These are phyloP conservation scores for Schizosaccharomyces osmophilus DNA, from an alignment of 805 yeast genomes.

Conservation along the genomic window DNA sequence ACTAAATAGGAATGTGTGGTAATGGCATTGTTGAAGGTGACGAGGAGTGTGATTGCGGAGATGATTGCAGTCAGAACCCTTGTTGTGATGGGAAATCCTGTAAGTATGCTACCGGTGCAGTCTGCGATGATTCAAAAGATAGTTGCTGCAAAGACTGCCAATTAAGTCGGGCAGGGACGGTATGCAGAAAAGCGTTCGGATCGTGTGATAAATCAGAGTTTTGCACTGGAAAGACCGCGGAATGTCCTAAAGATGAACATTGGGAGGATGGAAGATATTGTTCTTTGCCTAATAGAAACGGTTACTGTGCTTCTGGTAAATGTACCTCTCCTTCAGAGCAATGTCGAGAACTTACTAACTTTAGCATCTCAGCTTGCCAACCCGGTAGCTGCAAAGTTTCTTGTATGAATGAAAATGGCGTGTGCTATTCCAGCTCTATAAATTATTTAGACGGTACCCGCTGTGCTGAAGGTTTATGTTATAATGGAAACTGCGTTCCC, in stretches of 20 bases:
- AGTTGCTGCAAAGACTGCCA: constrained; percentile 14
- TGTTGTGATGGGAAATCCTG: constrained; percentile 16
- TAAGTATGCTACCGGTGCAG: constrained; percentile 11
- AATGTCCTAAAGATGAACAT: constrained; percentile 13
- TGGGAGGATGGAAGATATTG: constrained; percentile 13
- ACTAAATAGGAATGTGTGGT: constrained; percentile 15
- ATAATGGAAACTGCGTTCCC: background rate
- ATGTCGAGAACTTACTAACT: constrained; percentile 8
- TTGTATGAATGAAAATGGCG: background rate
- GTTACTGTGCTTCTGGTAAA: constrained; percentile 12
- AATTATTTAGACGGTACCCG: background rate
- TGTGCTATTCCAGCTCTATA: background rate
- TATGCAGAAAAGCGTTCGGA: constrained; percentile 14
- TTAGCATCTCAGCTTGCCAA: background rate
- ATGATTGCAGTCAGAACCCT: constrained; percentile 12
- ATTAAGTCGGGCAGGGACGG: constrained; percentile 11
- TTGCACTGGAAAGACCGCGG: constrained; percentile 15
- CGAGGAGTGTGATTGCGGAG: constrained; percentile 19
- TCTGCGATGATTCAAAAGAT: constrained; percentile 15
- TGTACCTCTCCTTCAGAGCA: constrained; percentile 17
- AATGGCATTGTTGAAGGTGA: constrained; percentile 19
- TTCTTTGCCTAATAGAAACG: background rate
- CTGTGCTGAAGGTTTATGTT: background rate
- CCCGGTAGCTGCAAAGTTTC: background rate
- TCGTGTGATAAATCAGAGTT: constrained; percentile 15